Evolutionary conservation across 2,329 filamentous ascomycete genomes (phyloP).

Genomic region (Plectosphaerella cucumerina): DNA sequence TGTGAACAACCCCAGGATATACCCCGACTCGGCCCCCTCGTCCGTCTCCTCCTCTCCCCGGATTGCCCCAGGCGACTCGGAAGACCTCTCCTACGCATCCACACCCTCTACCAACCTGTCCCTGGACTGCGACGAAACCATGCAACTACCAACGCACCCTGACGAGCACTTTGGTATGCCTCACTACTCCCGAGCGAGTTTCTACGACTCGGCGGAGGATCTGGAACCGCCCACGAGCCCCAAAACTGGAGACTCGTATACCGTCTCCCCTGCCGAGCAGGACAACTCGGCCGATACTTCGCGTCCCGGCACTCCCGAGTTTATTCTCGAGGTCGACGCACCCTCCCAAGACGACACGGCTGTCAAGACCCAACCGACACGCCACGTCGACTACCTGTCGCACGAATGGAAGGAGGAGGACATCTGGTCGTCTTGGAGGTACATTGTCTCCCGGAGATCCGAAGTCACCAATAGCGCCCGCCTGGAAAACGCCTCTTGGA

Average conservation of each 20-base stretch:
- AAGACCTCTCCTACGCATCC: slow-evolving; percentile 54
- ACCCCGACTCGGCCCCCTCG: slow-evolving; percentile 44
- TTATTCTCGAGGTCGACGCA: slow-evolving; percentile 31
- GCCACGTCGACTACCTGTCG: slow-evolving; percentile 93
- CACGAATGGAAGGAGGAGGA: slow-evolving; percentile 94
- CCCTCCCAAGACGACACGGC: slow-evolving; percentile 77
- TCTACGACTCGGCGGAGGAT: slow-evolving; percentile 42
- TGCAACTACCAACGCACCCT: slow-evolving; percentile 37
- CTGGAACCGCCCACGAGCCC: slow-evolving; percentile 49
- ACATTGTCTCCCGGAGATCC: slow-evolving; percentile 75
- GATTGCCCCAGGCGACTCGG: slow-evolving; percentile 47
- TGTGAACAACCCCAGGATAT: slow-evolving; percentile 34
- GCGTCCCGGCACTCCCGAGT: slow-evolving; percentile 53
- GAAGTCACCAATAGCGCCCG: slow-evolving; percentile 78
- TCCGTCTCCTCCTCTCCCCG: slow-evolving; percentile 55
- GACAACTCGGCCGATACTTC: slow-evolving; percentile 47
- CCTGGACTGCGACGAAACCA: slow-evolving; percentile 47
- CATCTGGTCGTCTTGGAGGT: slow-evolving; percentile 96
- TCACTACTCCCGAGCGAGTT: slow-evolving; percentile 41
- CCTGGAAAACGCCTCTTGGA: slow-evolving; percentile 94
- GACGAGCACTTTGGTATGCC: slow-evolving; percentile 45
- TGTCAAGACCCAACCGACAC: slow-evolving; percentile 68
- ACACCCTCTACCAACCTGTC: slow-evolving; percentile 62
- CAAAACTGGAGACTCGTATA: slow-evolving; percentile 44
- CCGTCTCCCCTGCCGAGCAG: slow-evolving; percentile 49